Base-by-base conservation (phyloP, 1,284 basidiomycete species). In the Gymnopus androsaceus region DNA sequence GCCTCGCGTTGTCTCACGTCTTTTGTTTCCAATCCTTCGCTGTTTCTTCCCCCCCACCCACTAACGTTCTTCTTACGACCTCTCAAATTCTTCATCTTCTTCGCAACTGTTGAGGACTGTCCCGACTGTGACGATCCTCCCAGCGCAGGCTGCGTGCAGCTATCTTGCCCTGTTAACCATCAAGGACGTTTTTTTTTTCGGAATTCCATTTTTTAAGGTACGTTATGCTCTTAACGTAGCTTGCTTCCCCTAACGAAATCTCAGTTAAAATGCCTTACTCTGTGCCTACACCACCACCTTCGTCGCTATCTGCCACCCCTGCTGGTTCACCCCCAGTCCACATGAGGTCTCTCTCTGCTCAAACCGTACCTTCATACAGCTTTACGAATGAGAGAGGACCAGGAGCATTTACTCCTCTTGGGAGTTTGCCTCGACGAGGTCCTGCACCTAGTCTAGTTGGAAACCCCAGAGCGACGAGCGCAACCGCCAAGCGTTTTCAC, bases 391-490 rank as follows among this genome's bases (percentile, higher is more conserved):
- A 81, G 61, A 71, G 67, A 37, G 77, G 78, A 27, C 72, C 75
- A 11, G 82, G 82, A 61, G 76, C 84, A 14, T 84, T 85, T 60
- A 72, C 72, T 21, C 72, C 80, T 12, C 73, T 87, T 49, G 72
- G 76, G 17, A 60, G 67, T 40, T 76, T 85, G 50, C 84, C 85
- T 28, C 75, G 76, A n/a, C 70, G 78, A 1, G 48, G 55, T 1
- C 41, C 54, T 33, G 2, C 38, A 4, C 28, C 51, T 27, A 33
- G 54, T 62, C 61, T 54, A 58, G 66, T 58, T 69, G 71, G 31
- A 66, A 72, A 53, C 76, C 78, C 63, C 70, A 72, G 59, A 62
- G 72, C 63, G 37, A 28, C 63, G 2, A 49, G 31, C 14, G 38
- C 47, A n/a, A 54, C 38, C 3, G 45, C 51, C 12, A 53, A 58